These are phyloP conservation scores for Acarospora socialis DNA, from an alignment of 2,329 filamentous ascomycete genomes.

Conservation along the genomic window DNA sequence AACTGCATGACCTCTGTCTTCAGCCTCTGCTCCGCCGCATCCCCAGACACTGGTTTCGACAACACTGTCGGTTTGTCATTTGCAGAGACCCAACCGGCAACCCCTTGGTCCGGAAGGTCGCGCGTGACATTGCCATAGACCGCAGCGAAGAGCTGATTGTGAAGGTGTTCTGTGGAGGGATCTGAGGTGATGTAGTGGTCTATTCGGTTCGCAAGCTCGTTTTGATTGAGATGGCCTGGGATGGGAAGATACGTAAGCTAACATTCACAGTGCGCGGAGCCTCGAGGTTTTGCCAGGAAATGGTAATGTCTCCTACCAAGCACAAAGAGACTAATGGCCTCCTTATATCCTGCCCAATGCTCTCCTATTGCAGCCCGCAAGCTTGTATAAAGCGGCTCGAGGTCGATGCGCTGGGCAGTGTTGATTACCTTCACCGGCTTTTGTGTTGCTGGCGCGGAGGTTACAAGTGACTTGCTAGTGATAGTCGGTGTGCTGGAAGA, in stretches of 20 bases:
- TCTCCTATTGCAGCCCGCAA: conserved; percentile 46
- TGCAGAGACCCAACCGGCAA: conserved; percentile 50
- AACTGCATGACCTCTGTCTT: conserved; percentile 52
- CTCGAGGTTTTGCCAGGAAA: neutral
- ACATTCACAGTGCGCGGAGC: neutral
- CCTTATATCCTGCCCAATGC: conserved; percentile 47
- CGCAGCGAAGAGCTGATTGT: conserved; percentile 47
- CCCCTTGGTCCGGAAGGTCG: conserved; percentile 47
- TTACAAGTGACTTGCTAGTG: conserved; percentile 16
- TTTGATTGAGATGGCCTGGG: conserved; percentile 44
- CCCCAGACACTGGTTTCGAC: conserved; percentile 39
- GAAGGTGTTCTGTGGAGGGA: conserved; percentile 40
- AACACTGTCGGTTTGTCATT: conserved; percentile 38
- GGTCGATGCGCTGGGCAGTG: conserved; percentile 45
- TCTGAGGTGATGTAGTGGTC: conserved; percentile 40
- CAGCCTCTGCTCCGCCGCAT: conserved; percentile 47
- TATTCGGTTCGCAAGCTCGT: conserved; percentile 43
- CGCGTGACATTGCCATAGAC: conserved; percentile 45
- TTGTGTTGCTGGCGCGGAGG: conserved; percentile 10
- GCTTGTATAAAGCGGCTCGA: conserved; percentile 48
- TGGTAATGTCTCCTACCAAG: conserved; percentile 30
- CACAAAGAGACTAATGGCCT: conserved; percentile 41
- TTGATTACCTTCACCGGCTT: conserved; percentile 37
- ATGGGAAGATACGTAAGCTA: conserved; percentile 10
- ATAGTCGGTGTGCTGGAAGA: conserved; percentile 13